Conservation (phyloP, 768 basidiomycete species). For the Kwoniella botswanensis region DNA sequence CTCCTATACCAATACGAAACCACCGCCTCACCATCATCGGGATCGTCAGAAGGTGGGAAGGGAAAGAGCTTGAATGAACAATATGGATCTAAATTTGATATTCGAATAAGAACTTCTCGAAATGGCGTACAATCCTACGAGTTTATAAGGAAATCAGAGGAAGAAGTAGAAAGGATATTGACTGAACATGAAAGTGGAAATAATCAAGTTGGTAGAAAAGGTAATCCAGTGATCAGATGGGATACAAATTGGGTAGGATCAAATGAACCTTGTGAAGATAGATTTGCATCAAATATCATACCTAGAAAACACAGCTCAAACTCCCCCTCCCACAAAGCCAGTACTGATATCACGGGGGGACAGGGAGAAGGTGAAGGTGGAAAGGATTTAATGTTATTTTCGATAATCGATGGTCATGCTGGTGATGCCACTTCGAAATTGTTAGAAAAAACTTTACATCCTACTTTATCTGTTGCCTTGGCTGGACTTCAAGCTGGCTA, state of each 20-base stretch:
- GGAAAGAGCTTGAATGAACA: neutral
- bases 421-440: constrained; percentile 83
- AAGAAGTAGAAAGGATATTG: constrained; percentile 39
- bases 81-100: constrained; percentile 26
- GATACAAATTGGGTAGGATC: constrained; percentile 78
- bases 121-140: constrained; percentile 22
- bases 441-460: constrained; percentile 81
- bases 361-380: constrained; percentile 22
- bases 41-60: neutral
- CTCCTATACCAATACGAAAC: constrained; percentile 35
- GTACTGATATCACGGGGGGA: neutral
- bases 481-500: constrained; percentile 49
- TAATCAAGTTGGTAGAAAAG: constrained; percentile 19
- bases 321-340: no score
- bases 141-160: constrained; percentile 31
- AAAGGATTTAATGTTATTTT: constrained; percentile 80
- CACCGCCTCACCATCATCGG: neutral
- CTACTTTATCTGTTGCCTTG: constrained; percentile 79
- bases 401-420: constrained; percentile 74
- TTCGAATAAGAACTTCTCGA: constrained; percentile 20
- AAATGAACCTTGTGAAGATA: constrained; percentile 92
- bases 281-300: constrained; percentile 73
- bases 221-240: constrained; percentile 60
- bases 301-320: constrained; percentile 64
- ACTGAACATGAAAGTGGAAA: constrained; percentile 30